Conservation (phyloP, 306 rosid species). For the Biancaea sappan region DNA sequence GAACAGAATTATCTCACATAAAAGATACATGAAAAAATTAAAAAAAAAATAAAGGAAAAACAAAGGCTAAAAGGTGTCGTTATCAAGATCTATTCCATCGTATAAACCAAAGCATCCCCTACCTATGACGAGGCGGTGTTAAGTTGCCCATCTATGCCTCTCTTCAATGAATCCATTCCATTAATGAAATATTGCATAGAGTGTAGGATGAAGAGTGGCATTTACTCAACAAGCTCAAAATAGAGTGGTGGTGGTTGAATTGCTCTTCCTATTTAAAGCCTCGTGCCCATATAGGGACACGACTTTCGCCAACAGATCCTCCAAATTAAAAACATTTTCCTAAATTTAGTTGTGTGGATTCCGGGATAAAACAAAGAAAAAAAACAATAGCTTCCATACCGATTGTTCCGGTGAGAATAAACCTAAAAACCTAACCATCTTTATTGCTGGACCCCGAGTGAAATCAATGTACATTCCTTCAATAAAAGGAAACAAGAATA, state of each 20-base stretch:
- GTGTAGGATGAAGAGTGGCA: conserved; percentile 38
- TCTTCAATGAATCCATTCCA: conserved; percentile 52
- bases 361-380: conserved; percentile 30
- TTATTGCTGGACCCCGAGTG: conserved; percentile 42
- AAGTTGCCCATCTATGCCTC: background rate
- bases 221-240: conserved; percentile 35
- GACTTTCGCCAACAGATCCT: conserved; percentile 41
- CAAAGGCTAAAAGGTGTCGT: conserved; percentile 41
- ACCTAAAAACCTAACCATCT: conserved; percentile 49
- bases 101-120: conserved; percentile 24
- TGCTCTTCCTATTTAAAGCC: conserved; percentile 31
- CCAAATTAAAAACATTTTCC: conserved; percentile 13
- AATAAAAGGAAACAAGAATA: conserved; percentile 54
- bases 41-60: too few species aligned
- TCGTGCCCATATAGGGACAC: conserved; percentile 29
- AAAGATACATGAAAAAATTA: too few species aligned
- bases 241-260: conserved; percentile 41
- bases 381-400: conserved; percentile 42
- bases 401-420: conserved; percentile 28
- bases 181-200: conserved; percentile 44
- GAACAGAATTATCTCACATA: too few species aligned
- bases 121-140: background rate
- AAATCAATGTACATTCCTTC: conserved; percentile 76
- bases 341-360: conserved; percentile 26
- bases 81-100: conserved; percentile 48